These are phyloP conservation scores for Eurotiales sp. DNA, from an alignment of 2,329 filamentous ascomycete genomes.

Conservation along the genomic window DNA sequence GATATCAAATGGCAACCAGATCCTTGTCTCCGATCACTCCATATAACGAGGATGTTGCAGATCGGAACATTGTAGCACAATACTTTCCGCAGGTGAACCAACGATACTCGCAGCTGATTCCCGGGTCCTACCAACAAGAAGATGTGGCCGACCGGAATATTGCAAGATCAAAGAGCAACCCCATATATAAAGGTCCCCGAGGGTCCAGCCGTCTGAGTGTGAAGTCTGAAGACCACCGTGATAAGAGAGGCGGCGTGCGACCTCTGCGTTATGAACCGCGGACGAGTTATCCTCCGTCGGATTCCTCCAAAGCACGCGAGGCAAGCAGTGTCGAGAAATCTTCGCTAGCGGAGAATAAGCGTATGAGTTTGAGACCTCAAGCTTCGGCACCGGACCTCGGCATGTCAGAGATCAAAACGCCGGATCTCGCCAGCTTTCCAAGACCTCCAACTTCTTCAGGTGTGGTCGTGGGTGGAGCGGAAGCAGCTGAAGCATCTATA, in stretches of 20 bases:
- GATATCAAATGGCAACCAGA: conserved; percentile 21
- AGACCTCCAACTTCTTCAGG: conserved; percentile 9
- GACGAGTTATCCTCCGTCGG: conserved; percentile 7
- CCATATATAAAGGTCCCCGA: conserved; percentile 4
- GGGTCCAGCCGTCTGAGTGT: conserved; percentile 7
- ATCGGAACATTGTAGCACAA: conserved; percentile 36
- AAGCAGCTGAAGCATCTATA: background rate
- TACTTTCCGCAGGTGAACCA: conserved; percentile 14
- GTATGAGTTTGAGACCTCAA: conserved; percentile 24
- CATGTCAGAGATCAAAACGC: conserved; percentile 6
- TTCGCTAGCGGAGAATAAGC: background rate
- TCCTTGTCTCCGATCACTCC: conserved; percentile 30
- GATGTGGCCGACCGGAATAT: conserved; percentile 42
- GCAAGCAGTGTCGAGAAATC: conserved; percentile 8
- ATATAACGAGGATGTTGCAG: conserved; percentile 43
- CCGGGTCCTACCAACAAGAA: conserved; percentile 38
- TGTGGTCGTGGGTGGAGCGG: background rate
- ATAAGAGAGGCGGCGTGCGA: background rate
- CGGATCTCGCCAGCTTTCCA: conserved; percentile 15
- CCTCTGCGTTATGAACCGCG: conserved; percentile 2
- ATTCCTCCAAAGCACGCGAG: conserved; percentile 6
- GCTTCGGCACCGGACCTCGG: conserved; percentile 30
- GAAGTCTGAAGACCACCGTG: conserved; percentile 1
- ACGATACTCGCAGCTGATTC: conserved; percentile 28
- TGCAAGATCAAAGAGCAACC: conserved; percentile 21